Percentiles rank a stretch among this genome's conserved stretches.
Evolutionary conservation across 1,284 basidiomycete genomes (phyloP).

Genomic region (Ustilago curta): DNA sequence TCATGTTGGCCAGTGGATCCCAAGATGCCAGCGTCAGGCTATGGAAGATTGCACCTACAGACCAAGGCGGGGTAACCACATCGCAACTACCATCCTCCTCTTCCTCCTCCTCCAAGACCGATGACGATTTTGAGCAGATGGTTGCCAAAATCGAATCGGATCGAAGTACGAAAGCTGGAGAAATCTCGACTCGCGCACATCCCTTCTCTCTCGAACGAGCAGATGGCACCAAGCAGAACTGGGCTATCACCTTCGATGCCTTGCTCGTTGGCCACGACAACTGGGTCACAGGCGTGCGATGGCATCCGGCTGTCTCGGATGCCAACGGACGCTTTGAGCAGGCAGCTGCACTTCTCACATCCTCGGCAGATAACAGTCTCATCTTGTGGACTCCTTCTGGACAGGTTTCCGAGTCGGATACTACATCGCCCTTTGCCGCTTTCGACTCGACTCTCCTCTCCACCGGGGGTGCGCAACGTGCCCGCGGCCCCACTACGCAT

Average conservation of each 20-base stretch:
- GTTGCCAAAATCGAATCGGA: constrained; percentile 59
- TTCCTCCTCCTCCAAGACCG: constrained; percentile 7
- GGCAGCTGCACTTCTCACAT: constrained; percentile 64
- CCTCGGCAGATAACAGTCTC: constrained; percentile 64
- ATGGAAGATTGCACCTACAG: constrained; percentile 54
- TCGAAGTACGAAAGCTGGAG: constrained; percentile 35
- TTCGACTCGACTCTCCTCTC: constrained; percentile 73
- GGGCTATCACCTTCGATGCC: constrained; percentile 64
- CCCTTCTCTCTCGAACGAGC: constrained; percentile 18
- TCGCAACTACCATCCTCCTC: not conserved
- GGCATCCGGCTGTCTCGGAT: constrained; percentile 44
- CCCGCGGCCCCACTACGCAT: constrained; percentile 60
- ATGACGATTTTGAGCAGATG: constrained; percentile 64
- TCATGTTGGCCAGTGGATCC: constrained; percentile 62
- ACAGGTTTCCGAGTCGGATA: not conserved
- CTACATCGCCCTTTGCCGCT: constrained; percentile 25
- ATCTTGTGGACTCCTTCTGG: constrained; percentile 66
- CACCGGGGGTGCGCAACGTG: constrained; percentile 26
- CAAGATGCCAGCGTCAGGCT: constrained; percentile 65
- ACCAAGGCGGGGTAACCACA: not conserved
- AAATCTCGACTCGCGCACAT: constrained; percentile 54
- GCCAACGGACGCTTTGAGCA: constrained; percentile 16
- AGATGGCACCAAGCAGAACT: constrained; percentile 24
- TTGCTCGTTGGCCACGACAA: constrained; percentile 65
- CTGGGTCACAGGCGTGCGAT: constrained; percentile 65